phyloP scores from a whole-genome alignment of 2,329 filamentous ascomycete species.

The Neopestalotiopsis clavispora region DNA sequence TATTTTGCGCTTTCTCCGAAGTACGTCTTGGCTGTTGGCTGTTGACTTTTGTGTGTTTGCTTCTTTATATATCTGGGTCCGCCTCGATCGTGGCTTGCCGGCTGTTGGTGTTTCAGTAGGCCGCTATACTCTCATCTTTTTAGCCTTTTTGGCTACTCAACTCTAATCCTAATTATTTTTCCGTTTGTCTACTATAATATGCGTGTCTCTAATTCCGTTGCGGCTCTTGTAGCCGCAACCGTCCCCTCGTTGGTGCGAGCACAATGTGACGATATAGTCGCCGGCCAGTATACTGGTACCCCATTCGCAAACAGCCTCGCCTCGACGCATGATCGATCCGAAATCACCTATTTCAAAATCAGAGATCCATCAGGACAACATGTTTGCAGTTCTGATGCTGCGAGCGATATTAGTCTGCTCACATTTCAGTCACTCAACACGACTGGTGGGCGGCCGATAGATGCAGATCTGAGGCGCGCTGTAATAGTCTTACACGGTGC shows the following conservation, averaged over 20 bases:
- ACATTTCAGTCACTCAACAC: constrained; percentile 18
- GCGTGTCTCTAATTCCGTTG: constrained; percentile 1
- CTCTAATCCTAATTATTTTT: neutral
- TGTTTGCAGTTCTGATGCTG: constrained; percentile 17
- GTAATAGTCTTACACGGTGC: constrained; percentile 17
- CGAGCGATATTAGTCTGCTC: constrained; percentile 16
- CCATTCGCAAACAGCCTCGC: constrained; percentile 14
- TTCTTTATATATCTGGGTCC: neutral
- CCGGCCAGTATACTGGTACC: constrained; percentile 17
- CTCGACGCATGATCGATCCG: constrained; percentile 11
- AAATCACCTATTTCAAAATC: constrained; percentile 19
- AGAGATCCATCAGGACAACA: constrained; percentile 17
- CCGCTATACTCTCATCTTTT: neutral
- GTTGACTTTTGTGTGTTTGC: neutral
- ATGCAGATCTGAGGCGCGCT: constrained; percentile 8
- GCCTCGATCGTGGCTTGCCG: neutral
- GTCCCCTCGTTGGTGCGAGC: neutral
- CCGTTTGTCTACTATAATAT: neutral
- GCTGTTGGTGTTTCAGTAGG: neutral
- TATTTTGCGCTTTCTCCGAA: neutral
- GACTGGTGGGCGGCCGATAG: constrained; percentile 1
- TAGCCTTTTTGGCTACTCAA: neutral
- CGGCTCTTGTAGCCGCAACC: constrained; percentile 1
- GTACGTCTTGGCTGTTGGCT: neutral
- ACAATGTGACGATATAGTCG: constrained; percentile 16